These are phyloP conservation scores for Neckera pumila DNA, from an alignment of 225 moss, liverwort and hornwort species.

Conservation along the genomic window DNA sequence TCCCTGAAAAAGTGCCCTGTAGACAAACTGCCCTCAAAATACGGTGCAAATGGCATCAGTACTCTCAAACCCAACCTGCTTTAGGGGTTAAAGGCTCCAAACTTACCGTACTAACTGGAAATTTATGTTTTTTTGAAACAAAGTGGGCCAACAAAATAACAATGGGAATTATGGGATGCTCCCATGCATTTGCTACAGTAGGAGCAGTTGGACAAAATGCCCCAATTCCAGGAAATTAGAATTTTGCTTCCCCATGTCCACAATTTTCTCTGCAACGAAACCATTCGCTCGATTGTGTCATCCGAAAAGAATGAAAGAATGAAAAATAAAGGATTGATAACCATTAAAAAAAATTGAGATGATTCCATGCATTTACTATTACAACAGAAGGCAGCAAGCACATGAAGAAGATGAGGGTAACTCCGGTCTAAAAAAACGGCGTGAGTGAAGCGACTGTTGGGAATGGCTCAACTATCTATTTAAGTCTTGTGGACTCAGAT, in stretches of 20 bases:
- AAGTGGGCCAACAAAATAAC: background rate
- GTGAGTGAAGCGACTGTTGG: too few relatives aligned
- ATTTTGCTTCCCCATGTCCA: background rate
- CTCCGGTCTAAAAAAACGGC: too few relatives aligned
- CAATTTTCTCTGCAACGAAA: background rate
- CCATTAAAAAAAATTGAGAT: too few relatives aligned
- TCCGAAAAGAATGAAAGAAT: background rate
- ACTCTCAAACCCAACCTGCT: too few relatives aligned
- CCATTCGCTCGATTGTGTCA: background rate
- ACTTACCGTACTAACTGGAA: too few relatives aligned
- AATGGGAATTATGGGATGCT: background rate
- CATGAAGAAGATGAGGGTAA: background rate
- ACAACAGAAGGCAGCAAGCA: background rate
- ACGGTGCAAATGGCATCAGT: too few relatives aligned
- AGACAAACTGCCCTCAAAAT: too few relatives aligned
- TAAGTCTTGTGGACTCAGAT: too few relatives aligned
- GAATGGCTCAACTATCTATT: too few relatives aligned
- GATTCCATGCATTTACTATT: background rate
- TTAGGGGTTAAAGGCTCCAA: background rate
- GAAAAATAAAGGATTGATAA: background rate
- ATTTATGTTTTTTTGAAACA: background rate
- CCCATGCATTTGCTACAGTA: background rate
- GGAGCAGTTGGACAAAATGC: background rate
- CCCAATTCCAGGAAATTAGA: background rate
- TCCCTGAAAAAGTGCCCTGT: too few relatives aligned